Conservation (phyloP, 2,329 filamentous ascomycete genomes). For the Teratosphaeria pseudoeucalypti region DNA sequence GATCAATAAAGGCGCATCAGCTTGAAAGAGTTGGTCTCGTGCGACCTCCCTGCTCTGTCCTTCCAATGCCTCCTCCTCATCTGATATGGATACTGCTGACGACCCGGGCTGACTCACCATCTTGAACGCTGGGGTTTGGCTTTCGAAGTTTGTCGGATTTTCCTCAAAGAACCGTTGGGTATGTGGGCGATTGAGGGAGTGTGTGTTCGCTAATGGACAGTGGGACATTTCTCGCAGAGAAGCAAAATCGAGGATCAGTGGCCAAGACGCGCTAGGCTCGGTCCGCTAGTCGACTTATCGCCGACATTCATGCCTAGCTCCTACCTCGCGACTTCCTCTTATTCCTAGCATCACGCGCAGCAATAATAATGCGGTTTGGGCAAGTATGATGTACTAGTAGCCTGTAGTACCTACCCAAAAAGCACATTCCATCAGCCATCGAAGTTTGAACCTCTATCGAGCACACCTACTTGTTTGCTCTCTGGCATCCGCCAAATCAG, state of each 20-base stretch:
- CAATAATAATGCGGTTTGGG: too few species aligned
- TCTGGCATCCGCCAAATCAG: neutral
- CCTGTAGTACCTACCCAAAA: neutral
- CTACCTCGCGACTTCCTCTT: neutral
- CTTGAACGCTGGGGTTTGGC: constrained; percentile 3
- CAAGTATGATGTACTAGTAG: neutral
- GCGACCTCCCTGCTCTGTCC: neutral
- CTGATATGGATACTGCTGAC: neutral
- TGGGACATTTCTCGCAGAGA: neutral
- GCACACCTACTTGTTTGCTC: neutral
- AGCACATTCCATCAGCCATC: neutral
- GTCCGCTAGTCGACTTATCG: neutral
- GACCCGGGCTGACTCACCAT: constrained; percentile 1
- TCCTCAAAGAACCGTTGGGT: constrained; percentile 3
- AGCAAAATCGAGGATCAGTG: neutral
- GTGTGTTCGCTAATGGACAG: neutral
- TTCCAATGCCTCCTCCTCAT: neutral
- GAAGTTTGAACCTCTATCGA: neutral
- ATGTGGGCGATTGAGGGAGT: neutral
- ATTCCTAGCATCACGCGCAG: too few species aligned
- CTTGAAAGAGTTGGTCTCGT: constrained; percentile 3
- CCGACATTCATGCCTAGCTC: neutral
- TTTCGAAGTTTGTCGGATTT: constrained; percentile 3
- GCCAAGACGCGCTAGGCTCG: neutral
- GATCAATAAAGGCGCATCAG: neutral